Percentiles rank a stretch among this genome's conserved stretches.
Conservation (phyloP, 306 rosid species). For the Benincasa hispida region DNA sequence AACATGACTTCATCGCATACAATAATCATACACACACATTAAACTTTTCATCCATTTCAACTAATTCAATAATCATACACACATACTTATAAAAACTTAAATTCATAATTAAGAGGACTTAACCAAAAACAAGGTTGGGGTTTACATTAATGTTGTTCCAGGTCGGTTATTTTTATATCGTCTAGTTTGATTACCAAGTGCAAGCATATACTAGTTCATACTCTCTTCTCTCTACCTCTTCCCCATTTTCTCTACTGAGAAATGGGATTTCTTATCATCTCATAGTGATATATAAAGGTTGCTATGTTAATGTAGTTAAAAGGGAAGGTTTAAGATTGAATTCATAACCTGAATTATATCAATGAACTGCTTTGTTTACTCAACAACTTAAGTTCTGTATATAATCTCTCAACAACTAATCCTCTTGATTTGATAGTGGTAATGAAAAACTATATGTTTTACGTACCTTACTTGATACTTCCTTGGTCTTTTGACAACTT, state of each 20-base stretch:
- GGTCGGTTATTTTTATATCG: neutral
- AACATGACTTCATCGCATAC: too few relatives aligned
- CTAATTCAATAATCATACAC: too few relatives aligned
- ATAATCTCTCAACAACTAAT: neutral
- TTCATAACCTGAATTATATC: neutral
- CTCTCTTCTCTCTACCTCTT: neutral
- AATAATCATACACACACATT: too few relatives aligned
- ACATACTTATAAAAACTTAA: too few relatives aligned
- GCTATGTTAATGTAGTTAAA: neutral
- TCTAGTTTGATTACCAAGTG: neutral
- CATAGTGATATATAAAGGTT: neutral
- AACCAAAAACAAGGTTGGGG: too few relatives aligned
- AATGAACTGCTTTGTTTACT: neutral
- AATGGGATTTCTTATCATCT: neutral
- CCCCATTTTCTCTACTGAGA: neutral
- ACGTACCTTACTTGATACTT: neutral
- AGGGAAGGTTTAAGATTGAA: neutral
- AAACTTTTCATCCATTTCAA: too few relatives aligned
- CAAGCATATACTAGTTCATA: neutral
- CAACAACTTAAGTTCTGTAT: neutral
- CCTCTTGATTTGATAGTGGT: neutral
- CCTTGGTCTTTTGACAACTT: neutral
- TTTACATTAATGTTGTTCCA: neutral
- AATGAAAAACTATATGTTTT: neutral
- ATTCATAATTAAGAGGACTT: too few relatives aligned